Evolutionary conservation across 2,329 filamentous ascomycete genomes (phyloP).

Genomic region (Venturia oleaginea): DNA sequence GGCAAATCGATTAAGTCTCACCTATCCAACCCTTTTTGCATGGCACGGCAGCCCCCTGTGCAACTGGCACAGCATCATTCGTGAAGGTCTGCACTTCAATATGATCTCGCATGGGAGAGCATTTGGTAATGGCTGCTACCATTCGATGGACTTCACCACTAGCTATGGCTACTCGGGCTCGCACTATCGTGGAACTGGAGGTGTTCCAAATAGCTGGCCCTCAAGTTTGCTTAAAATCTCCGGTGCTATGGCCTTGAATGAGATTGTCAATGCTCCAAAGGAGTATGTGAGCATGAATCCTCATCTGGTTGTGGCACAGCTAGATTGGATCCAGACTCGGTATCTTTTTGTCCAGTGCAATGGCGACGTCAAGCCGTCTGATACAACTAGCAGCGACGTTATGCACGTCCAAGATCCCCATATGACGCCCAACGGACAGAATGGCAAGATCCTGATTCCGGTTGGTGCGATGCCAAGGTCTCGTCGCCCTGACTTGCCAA

Average conservation of each 20-base stretch:
- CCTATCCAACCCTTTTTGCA: conserved; percentile 66
- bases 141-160: conserved; percentile 50
- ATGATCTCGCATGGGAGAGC: conserved; percentile 55
- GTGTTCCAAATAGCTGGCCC: conserved; percentile 44
- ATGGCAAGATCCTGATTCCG: conserved; percentile 40
- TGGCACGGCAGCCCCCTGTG: conserved; percentile 71
- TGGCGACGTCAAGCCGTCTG: neutral
- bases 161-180: conserved; percentile 45
- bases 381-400: neutral
- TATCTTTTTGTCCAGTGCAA: conserved; percentile 60
- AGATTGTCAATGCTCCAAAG: conserved; percentile 66
- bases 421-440: conserved; percentile 33
- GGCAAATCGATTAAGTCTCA: conserved; percentile 27
- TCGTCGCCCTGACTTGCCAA: conserved; percentile 24
- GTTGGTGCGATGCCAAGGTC: conserved; percentile 41
- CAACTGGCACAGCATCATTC: conserved; percentile 89
- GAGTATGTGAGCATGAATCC: conserved; percentile 49
- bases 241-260: conserved; percentile 64
- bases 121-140: conserved; percentile 74
- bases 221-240: conserved; percentile 54
- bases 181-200: neutral
- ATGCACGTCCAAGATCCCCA: conserved; percentile 32
- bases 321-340: conserved; percentile 84
- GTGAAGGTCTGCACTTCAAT: conserved; percentile 69
- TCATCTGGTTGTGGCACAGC: conserved; percentile 62